phyloP scores from a whole-genome alignment of 148 eudicot genomes.

The Pouteria glomerata region DNA sequence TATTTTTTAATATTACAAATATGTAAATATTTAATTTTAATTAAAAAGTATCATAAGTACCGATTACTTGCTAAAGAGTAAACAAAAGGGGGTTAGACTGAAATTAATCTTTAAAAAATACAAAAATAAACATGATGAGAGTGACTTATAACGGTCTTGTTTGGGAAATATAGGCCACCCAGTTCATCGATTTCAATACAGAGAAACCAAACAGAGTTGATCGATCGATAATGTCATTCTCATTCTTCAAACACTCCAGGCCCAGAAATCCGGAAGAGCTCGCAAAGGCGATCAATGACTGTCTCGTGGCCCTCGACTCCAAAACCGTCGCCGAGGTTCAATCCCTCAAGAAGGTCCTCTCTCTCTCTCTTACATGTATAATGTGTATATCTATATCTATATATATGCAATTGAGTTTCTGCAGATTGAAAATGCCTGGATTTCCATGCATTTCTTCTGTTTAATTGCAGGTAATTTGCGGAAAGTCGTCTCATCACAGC shows the following conservation, averaged over 20 bases:
- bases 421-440: not conserved
- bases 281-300: conserved; percentile 60
- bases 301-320: conserved; percentile 75
- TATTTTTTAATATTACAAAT: too few species aligned
- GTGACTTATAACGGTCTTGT: too few species aligned
- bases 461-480: not conserved
- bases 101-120: too few species aligned
- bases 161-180: too few species aligned
- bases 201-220: too few species aligned
- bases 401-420: not conserved
- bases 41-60: too few species aligned
- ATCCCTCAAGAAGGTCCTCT: conserved; percentile 88
- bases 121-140: too few species aligned
- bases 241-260: conserved; percentile 53
- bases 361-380: too few species aligned
- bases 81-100: too few species aligned
- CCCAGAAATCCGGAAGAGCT: conserved; percentile 48
- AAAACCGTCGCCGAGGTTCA: conserved; percentile 80
- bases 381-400: not conserved
- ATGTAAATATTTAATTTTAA: too few species aligned
- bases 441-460: not conserved
- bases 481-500: not conserved
- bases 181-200: too few species aligned
- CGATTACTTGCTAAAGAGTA: too few species aligned
- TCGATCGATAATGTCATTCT: conserved; percentile 38